A percentile compares a stretch with the other conserved stretches of the same genome.
Conservation (phyloP, 768 basidiomycete species). For the Termitomyces sp. region DNA sequence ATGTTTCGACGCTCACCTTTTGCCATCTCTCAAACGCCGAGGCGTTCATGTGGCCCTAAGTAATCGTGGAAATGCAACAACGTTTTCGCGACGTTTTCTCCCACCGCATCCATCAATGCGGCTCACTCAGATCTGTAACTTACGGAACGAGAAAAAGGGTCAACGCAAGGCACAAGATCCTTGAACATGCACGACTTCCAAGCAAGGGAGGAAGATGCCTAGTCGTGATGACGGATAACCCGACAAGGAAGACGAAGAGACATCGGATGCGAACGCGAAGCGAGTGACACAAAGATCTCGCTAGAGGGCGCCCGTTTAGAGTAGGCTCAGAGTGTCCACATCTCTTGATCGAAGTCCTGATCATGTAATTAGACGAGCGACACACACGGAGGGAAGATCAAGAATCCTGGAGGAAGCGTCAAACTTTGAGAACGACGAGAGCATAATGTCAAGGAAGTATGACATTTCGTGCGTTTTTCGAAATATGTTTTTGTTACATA, state of each 20-base stretch:
- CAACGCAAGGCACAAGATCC: no score
- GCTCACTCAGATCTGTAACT: background rate
- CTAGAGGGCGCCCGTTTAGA: background rate
- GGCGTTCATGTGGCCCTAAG: background rate
- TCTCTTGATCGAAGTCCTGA: no score
- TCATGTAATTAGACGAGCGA: background rate
- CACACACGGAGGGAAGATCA: background rate
- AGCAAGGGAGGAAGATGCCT: no score
- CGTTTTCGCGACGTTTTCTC: no score
- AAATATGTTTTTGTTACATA: background rate
- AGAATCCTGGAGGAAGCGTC: background rate
- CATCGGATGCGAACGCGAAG: background rate
- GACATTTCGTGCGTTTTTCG: no score
- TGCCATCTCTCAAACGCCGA: background rate
- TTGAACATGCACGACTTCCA: no score
- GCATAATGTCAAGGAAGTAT: no score
- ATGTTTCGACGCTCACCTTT: background rate
- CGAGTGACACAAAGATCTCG: background rate
- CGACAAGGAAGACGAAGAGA: background rate
- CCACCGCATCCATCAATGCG: no score
- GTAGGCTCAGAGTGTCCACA: no score
- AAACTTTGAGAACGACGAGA: background rate
- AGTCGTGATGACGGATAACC: background rate
- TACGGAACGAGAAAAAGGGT: background rate
- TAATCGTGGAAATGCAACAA: background rate